These are phyloP conservation scores for Candida manassasensis DNA, from an alignment of 805 yeast species.

Conservation along the genomic window DNA sequence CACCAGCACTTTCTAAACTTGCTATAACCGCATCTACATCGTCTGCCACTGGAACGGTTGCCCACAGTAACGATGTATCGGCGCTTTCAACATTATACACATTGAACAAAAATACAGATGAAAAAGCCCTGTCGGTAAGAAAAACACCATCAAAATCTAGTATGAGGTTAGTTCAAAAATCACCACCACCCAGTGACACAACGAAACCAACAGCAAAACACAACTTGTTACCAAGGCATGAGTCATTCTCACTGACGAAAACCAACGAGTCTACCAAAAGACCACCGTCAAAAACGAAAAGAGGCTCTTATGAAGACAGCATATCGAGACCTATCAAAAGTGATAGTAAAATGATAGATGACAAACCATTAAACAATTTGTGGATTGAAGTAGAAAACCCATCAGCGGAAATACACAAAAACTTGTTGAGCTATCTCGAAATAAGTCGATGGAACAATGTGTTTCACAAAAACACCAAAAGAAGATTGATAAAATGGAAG, in stretches of 20 bases:
- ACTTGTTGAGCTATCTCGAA: conserved; percentile 51
- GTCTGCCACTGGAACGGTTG: conserved; percentile 34
- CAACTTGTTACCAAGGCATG: background rate
- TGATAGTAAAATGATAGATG: background rate
- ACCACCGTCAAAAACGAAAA: background rate
- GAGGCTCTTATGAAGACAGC: background rate
- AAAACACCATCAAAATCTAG: conserved; percentile 4
- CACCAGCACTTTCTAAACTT: conserved; percentile 16
- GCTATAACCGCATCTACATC: conserved; percentile 30
- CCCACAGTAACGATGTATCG: conserved; percentile 24
- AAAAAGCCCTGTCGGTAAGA: conserved; percentile 6
- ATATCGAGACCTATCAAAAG: background rate
- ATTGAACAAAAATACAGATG: conserved; percentile 27
- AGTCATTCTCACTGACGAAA: background rate
- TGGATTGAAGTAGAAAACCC: conserved; percentile 57
- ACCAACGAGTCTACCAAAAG: background rate
- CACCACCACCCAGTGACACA: background rate
- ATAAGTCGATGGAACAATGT: conserved; percentile 90
- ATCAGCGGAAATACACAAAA: conserved; percentile 57
- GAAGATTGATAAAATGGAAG: conserved; percentile 82
- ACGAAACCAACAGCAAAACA: background rate
- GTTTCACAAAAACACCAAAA: conserved; percentile 65
- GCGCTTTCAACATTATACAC: conserved; percentile 37
- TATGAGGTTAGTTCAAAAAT: background rate
- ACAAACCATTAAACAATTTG: conserved; percentile 9